phyloP scores from a whole-genome alignment of 106 monocot genomes.

The Dioscorea alata region DNA sequence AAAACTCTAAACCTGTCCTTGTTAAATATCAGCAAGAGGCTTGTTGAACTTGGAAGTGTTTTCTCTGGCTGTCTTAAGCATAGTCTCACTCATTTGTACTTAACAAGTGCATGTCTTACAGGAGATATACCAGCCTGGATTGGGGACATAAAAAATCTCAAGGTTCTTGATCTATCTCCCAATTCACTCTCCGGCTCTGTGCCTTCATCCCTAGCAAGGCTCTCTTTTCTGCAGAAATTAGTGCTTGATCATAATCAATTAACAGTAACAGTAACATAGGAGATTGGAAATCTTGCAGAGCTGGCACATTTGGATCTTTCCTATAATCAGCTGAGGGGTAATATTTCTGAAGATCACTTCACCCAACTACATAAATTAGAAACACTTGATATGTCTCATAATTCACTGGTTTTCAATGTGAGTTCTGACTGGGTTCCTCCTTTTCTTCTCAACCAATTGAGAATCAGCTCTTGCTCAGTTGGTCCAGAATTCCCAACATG shows the following conservation, averaged over 20 bases:
- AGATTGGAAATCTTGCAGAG: background rate
- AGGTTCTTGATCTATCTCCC: background rate
- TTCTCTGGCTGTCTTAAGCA: background rate
- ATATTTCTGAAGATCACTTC: constrained; percentile 7
- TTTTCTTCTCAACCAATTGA: constrained; percentile 1
- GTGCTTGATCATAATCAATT: background rate
- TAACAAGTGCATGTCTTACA: background rate
- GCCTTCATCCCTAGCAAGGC: background rate
- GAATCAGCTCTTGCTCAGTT: constrained; percentile 3
- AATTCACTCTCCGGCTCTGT: background rate
- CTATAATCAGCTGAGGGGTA: constrained; percentile 4
- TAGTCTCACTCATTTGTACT: background rate
- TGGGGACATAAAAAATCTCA: background rate
- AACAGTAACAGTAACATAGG: constrained; percentile 1
- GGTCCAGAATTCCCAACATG: constrained; percentile 31
- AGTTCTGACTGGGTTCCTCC: constrained; percentile 25
- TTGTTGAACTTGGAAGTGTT: background rate
- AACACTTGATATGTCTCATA: background rate
- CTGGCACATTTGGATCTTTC: background rate
- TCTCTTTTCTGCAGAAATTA: background rate
- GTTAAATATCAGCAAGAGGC: background rate
- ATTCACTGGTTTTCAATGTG: constrained; percentile 11
- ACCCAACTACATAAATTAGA: background rate
- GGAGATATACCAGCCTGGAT: background rate
- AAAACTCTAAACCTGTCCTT: background rate